Evolutionary conservation across 2,329 filamentous ascomycete genomes (phyloP), one percentile per base, ranked within the genome.

Genomic region (Aspergillus eucalypticola): DNA sequence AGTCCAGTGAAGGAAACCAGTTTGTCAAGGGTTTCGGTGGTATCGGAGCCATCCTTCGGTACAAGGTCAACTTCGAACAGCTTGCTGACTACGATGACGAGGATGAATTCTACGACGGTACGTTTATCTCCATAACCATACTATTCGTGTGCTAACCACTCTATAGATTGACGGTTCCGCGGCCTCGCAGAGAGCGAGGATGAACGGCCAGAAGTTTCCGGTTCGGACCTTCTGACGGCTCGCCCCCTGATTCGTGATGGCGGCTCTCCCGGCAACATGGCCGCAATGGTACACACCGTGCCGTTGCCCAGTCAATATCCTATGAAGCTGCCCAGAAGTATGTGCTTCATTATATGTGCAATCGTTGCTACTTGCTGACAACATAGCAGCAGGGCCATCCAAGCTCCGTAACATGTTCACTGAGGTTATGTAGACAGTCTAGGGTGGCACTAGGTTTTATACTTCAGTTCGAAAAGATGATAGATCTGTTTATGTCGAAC

Each of bases 1-100:
- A 92, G 67, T 98, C 94, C 62, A 96, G 91, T 63, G 95, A 99
- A 82, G 95, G 95, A 76, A 99, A 99, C 82, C 95, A 99, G 83
- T 99, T 99, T 81, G 95, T 99, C 73, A 98, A 97, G 84, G 95
- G 95, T 66, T 99, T 99, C 75, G 95, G 95, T 88, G 95, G 95
- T 75, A 96, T 99, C 71, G 95, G 95, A 69, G 94, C 94, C 66
- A 89, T 99, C 73, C 88, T 99, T 76, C 92, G 95, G 71, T 99
- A 99, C 88, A 97, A 97, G 84, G 92, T 99, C 84, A 99, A 99
- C 84, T 99, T 99, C 82, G 96, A 99, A 82, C 96, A 99, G 81
- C 86, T 99, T 79, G 90, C 90, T 79, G 95, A 98, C 78, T 85
- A 90, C 78, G 88, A 90, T 74, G 93, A 96, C 77, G 90, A 95